Evolutionary conservation across 306 rosid genomes (phyloP).

Genomic region (Morella rubra): DNA sequence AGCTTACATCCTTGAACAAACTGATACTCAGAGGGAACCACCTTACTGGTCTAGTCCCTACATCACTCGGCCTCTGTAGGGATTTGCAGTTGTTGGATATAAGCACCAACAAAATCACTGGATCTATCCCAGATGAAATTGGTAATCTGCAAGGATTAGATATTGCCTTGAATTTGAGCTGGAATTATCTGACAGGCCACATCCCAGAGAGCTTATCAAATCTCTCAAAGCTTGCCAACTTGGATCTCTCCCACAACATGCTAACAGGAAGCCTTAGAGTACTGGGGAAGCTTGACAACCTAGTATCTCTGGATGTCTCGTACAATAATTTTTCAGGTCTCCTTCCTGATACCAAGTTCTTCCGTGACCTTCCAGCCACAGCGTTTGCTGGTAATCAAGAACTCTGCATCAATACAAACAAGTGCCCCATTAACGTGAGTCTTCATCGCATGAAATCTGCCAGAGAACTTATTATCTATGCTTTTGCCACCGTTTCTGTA

Average conservation of each 20-base stretch:
- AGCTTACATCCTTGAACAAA: slow-evolving; percentile 69
- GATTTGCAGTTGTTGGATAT: slow-evolving; percentile 83
- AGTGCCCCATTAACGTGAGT: slow-evolving; percentile 41
- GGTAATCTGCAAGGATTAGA: slow-evolving; percentile 77
- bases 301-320: slow-evolving; percentile 82
- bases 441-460: slow-evolving; percentile 42
- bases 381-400: slow-evolving; percentile 67
- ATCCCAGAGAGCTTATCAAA: slow-evolving; percentile 80
- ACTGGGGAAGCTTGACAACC: slow-evolving; percentile 64
- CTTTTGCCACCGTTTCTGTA: slow-evolving; percentile 61
- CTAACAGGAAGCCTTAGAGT: slow-evolving; percentile 64
- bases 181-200: slow-evolving; percentile 70
- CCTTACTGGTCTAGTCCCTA: slow-evolving; percentile 65
- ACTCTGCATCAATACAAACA: slow-evolving; percentile 55
- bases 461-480: slow-evolving; percentile 50
- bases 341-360: slow-evolving; percentile 78
- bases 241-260: slow-evolving; percentile 84
- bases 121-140: slow-evolving; percentile 71
- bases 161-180: slow-evolving; percentile 83
- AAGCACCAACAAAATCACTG: slow-evolving; percentile 67
- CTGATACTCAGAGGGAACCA: slow-evolving; percentile 61
- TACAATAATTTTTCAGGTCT: slow-evolving; percentile 74
- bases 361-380: slow-evolving; percentile 60
- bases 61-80: slow-evolving; percentile 66
- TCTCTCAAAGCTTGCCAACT: slow-evolving; percentile 79